Evolutionary conservation across 106 monocot genomes (phyloP).

Genomic region (Allium fistulosum): DNA sequence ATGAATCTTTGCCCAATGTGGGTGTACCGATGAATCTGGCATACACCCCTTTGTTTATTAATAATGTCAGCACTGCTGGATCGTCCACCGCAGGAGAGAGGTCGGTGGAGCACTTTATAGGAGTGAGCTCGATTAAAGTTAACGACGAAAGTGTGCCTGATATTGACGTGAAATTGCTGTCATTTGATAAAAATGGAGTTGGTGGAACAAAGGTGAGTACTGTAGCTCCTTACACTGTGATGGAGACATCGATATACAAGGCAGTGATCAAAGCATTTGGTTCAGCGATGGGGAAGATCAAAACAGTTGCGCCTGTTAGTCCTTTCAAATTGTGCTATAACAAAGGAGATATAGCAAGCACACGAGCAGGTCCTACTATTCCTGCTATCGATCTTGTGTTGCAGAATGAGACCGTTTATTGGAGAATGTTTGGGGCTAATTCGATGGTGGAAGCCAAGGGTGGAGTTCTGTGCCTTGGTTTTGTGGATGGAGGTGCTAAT

Average conservation of each 20-base stretch:
- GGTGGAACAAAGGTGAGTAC: conserved; percentile 74
- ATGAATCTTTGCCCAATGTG: conserved; percentile 25
- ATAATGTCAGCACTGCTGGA: conserved; percentile 50
- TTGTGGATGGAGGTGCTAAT: conserved; percentile 51
- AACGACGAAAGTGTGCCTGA: conserved; percentile 18
- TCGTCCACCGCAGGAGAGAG: conserved; percentile 4
- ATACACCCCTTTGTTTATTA: conserved; percentile 49
- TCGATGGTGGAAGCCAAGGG: conserved; percentile 51
- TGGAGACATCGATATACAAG: conserved; percentile 44
- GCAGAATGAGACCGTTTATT: conserved; percentile 18
- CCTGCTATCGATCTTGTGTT: conserved; percentile 47
- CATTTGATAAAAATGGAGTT: conserved; percentile 32
- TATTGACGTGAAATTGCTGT: conserved; percentile 31
- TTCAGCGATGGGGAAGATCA: conserved; percentile 4
- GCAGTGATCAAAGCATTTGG: conserved; percentile 30
- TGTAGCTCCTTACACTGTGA: conserved; percentile 33
- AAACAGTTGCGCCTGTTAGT: conserved; percentile 15
- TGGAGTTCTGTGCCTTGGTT: conserved; percentile 43
- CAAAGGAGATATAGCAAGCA: conserved; percentile 15
- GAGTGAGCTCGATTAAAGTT: conserved; percentile 42
- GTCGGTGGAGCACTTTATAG: conserved; percentile 52
- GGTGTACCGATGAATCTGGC: conserved; percentile 22
- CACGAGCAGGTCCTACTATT: conserved; percentile 46
- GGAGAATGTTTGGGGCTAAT: conserved; percentile 50
- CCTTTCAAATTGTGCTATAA: conserved; percentile 50